Evolutionary conservation across 352 stramenopile genomes (phyloP).

Genomic region (Phytophthora tubulina): DNA sequence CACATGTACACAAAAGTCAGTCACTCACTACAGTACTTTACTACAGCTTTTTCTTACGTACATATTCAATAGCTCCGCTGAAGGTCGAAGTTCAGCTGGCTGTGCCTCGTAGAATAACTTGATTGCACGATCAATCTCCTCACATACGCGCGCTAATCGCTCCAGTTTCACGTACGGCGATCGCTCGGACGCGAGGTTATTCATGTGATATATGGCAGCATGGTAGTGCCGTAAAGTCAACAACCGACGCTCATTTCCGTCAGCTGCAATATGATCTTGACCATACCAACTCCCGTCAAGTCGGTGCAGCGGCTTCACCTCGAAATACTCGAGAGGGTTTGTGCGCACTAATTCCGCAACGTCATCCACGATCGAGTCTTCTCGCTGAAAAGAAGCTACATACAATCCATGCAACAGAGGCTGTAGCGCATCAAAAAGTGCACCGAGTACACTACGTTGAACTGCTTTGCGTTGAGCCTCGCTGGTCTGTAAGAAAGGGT

Average conservation of each 20-base stretch:
- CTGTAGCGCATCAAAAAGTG: conserved; percentile 73
- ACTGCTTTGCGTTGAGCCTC: conserved; percentile 27
- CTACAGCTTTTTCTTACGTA: conserved; percentile 13
- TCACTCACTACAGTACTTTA: too few species aligned
- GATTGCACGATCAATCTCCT: conserved; percentile 54
- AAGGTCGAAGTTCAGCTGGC: conserved; percentile 16
- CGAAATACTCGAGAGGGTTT: conserved; percentile 48
- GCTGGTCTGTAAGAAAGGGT: conserved; percentile 37
- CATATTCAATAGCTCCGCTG: conserved; percentile 50
- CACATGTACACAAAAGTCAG: not conserved
- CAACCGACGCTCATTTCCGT: conserved; percentile 41
- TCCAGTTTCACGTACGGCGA: conserved; percentile 68
- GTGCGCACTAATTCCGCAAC: conserved; percentile 40
- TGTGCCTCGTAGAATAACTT: conserved; percentile 53
- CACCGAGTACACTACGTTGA: conserved; percentile 57
- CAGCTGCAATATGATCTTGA: not conserved
- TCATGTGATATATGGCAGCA: conserved; percentile 52
- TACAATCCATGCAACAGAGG: conserved; percentile 68
- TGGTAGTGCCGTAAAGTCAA: conserved; percentile 51
- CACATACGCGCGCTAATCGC: conserved; percentile 54
- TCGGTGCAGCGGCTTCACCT: conserved; percentile 55
- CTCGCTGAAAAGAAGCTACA: conserved; percentile 54
- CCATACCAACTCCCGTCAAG: conserved; percentile 61
- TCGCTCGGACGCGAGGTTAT: conserved; percentile 54
- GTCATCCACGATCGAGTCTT: conserved; percentile 56